A percentile compares a stretch with the other conserved stretches of the same genome.
Evolutionary conservation across 169 alveolate species (phyloP).

Genomic region (Amoebophrya sp.): DNA sequence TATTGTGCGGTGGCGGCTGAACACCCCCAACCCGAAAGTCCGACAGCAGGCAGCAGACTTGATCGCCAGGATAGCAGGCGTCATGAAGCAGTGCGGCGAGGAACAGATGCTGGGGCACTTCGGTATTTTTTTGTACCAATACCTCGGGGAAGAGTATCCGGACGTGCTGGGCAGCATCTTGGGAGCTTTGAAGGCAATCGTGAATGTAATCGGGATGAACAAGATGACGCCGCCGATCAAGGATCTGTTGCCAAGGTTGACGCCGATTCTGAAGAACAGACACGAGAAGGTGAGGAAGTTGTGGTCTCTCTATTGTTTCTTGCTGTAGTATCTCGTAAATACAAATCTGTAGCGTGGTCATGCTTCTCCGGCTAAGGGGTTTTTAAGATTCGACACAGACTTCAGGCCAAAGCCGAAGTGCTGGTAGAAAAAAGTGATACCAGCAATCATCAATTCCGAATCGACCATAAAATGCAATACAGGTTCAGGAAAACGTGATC

Average conservation of each 20-base stretch:
- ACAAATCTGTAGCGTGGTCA: too few relatives aligned
- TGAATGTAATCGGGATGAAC: slow-evolving; percentile 95
- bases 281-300: slow-evolving; percentile 99
- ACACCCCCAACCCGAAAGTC: slow-evolving; percentile 88
- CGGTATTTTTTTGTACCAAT: slow-evolving; percentile 93
- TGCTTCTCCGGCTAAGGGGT: too few relatives aligned
- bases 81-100: slow-evolving; percentile 95
- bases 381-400: too few relatives aligned
- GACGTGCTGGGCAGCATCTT: slow-evolving; percentile 93
- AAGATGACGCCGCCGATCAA: slow-evolving; percentile 99
- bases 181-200: slow-evolving; percentile 96
- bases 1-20: slow-evolving; percentile 76
- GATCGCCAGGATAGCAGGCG: slow-evolving; percentile 88
- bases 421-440: too few relatives aligned
- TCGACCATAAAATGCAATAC: too few relatives aligned
- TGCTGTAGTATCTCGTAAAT: too few relatives aligned
- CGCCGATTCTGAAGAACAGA: slow-evolving; percentile 98
- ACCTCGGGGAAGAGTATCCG: slow-evolving; percentile 99
- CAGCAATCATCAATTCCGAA: too few relatives aligned
- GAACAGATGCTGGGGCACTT: slow-evolving; percentile 94
- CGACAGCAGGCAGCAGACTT: slow-evolving; percentile 99
- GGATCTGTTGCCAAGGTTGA: slow-evolving; percentile 96
- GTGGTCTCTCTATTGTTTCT: too few relatives aligned
- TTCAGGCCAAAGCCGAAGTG: too few relatives aligned
- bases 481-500: slow-evolving; percentile 16